Evolutionary conservation across 306 rosid species (phyloP).

Genomic region (Cicer judaicum): DNA sequence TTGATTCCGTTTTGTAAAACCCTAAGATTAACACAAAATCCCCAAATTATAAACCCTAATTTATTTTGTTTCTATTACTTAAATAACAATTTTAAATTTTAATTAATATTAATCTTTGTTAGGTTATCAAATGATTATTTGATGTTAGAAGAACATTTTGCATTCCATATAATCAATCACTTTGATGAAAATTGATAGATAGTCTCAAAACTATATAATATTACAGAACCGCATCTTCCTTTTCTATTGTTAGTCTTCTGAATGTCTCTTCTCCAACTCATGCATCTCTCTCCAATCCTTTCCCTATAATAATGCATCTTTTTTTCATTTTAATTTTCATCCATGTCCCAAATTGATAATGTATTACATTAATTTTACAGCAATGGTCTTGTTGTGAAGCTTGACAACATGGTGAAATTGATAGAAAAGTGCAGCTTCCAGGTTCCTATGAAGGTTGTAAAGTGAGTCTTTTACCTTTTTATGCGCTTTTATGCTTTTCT

Average conservation of each 20-base stretch:
- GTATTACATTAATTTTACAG: slow-evolving; percentile 47
- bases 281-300: slow-evolving; percentile 54
- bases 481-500: no score
- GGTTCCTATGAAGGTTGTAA: slow-evolving; percentile 53
- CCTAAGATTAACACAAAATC: no score
- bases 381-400: slow-evolving; percentile 82
- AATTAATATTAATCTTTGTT: no score
- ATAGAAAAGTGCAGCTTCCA: slow-evolving; percentile 90
- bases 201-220: neutral
- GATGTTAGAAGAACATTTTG: neutral
- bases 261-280: slow-evolving; percentile 69
- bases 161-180: neutral
- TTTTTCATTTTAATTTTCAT: neutral
- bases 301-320: neutral
- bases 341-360: slow-evolving; percentile 6
- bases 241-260: no score
- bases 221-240: no score
- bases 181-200: neutral
- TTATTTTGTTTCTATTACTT: no score
- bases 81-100: no score
- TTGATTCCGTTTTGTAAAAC: no score
- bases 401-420: slow-evolving; percentile 81
- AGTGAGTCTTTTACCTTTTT: no score
- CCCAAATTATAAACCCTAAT: no score
- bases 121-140: no score